Evolutionary conservation across 169 alveolate species (phyloP).

Genomic region (Cryptosporidium andersoni): DNA sequence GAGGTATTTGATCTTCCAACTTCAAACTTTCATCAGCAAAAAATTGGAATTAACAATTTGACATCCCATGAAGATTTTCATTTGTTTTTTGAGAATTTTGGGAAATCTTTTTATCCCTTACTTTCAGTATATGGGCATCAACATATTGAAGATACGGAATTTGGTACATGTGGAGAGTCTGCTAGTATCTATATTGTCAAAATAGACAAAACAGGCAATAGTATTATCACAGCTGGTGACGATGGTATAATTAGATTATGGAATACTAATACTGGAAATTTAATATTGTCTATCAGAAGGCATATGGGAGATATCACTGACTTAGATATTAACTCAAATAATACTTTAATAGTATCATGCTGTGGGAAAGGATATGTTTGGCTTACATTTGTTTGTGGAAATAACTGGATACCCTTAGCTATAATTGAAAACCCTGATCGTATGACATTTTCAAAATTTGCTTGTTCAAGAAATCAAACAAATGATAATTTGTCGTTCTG

Average conservation of each 20-base stretch:
- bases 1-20: background rate
- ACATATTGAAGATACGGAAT: conserved; percentile 67
- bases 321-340: conserved; percentile 78
- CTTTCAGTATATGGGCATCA: conserved; percentile 51
- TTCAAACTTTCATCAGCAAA: background rate
- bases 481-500: background rate
- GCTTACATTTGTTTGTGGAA: conserved; percentile 30
- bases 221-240: conserved; percentile 82
- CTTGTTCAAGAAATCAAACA: conserved; percentile 29
- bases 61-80: too few relatives aligned
- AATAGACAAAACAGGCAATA: conserved; percentile 78
- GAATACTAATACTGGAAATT: conserved; percentile 79
- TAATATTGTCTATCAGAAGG: conserved; percentile 74
- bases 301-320: conserved; percentile 81
- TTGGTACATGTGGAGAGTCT: conserved; percentile 61
- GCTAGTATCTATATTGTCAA: conserved; percentile 51
- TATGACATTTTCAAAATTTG: conserved; percentile 45
- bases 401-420: conserved; percentile 50
- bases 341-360: conserved; percentile 78
- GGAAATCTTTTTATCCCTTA: background rate
- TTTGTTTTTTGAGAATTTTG: background rate
- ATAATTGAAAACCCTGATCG: conserved; percentile 53
- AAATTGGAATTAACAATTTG: too few relatives aligned
- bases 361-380: conserved; percentile 78
- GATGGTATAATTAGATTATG: conserved; percentile 82